Conservation (phyloP, 805 yeast genomes). For the Priceomyces medius region DNA sequence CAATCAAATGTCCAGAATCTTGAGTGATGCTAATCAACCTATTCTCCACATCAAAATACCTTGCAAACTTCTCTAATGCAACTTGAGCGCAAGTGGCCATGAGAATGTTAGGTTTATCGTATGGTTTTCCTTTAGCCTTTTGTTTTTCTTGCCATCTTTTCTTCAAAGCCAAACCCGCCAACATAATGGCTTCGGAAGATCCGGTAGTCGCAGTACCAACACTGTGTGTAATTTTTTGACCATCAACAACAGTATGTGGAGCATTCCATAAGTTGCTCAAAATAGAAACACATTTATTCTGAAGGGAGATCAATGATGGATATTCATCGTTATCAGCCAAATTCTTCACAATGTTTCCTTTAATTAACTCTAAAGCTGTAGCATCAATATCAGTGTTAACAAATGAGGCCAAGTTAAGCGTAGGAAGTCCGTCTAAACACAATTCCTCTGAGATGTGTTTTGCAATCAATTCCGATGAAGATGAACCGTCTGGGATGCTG, state of each 20-base stretch:
- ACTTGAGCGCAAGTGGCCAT: constrained; percentile 95
- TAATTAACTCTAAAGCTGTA: constrained; percentile 43
- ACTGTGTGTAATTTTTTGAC: constrained; percentile 37
- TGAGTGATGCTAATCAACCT: constrained; percentile 67
- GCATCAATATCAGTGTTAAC: constrained; percentile 71
- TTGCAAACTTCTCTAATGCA: constrained; percentile 89
- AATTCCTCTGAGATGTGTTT: constrained; percentile 69
- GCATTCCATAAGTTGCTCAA: constrained; percentile 82
- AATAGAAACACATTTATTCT: constrained; percentile 79
- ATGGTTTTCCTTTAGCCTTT: constrained; percentile 56
- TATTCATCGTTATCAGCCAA: constrained; percentile 93
- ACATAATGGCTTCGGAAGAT: constrained; percentile 89
- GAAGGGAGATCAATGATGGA: constrained; percentile 78
- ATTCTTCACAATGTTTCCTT: constrained; percentile 79
- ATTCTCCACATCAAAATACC: constrained; percentile 89
- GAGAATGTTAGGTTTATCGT: constrained; percentile 72
- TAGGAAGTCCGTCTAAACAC: constrained; percentile 80
- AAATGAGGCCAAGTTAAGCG: constrained; percentile 82
- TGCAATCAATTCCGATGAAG: constrained; percentile 53
- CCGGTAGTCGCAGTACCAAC: constrained; percentile 93
- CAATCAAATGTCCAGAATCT: constrained; percentile 63
- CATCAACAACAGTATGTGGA: constrained; percentile 33
- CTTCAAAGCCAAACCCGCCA: constrained; percentile 92
- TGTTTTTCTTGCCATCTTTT: constrained; percentile 78
- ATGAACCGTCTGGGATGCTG: constrained; percentile 57